Evolutionary conservation across 106 monocot genomes (phyloP).

Genomic region (Apostasia shenzhenica): DNA sequence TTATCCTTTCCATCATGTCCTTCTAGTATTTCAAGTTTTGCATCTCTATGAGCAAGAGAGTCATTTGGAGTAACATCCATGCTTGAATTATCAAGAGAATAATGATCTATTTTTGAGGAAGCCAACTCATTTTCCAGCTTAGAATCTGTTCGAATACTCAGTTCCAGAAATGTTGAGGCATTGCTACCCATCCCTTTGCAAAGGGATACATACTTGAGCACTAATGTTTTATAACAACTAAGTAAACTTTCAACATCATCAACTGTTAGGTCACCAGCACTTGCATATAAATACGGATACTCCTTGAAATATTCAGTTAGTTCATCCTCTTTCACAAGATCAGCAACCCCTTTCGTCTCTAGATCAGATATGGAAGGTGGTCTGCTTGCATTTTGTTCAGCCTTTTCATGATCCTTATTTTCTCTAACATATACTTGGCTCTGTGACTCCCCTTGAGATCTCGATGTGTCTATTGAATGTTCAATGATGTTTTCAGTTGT

Average conservation of each 20-base stretch:
- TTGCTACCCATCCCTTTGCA: slow-evolving; percentile 53
- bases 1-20: too few relatives aligned
- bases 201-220: slow-evolving; percentile 68
- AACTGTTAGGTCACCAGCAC: slow-evolving; percentile 55
- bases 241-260: slow-evolving; percentile 67
- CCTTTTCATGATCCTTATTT: slow-evolving; percentile 21
- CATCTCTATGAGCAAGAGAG: too few relatives aligned
- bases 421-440: slow-evolving; percentile 4
- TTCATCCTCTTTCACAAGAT: slow-evolving; percentile 58
- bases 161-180: neutral
- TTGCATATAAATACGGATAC: slow-evolving; percentile 61
- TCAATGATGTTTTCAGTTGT: slow-evolving; percentile 15
- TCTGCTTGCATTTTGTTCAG: slow-evolving; percentile 4
- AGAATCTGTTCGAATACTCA: neutral
- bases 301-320: slow-evolving; percentile 53
- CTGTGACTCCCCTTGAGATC: slow-evolving; percentile 5
- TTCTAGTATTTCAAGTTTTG: too few relatives aligned
- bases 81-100: too few relatives aligned
- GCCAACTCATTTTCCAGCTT: neutral
- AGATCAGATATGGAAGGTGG: slow-evolving; percentile 36
- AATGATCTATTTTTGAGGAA: too few relatives aligned
- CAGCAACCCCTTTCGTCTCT: slow-evolving; percentile 59
- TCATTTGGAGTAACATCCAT: too few relatives aligned
- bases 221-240: slow-evolving; percentile 55
- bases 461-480: slow-evolving; percentile 16